These are phyloP conservation scores for Fusarium tanahbumbuense DNA, from an alignment of 2,329 filamentous ascomycete species.

Conservation along the genomic window DNA sequence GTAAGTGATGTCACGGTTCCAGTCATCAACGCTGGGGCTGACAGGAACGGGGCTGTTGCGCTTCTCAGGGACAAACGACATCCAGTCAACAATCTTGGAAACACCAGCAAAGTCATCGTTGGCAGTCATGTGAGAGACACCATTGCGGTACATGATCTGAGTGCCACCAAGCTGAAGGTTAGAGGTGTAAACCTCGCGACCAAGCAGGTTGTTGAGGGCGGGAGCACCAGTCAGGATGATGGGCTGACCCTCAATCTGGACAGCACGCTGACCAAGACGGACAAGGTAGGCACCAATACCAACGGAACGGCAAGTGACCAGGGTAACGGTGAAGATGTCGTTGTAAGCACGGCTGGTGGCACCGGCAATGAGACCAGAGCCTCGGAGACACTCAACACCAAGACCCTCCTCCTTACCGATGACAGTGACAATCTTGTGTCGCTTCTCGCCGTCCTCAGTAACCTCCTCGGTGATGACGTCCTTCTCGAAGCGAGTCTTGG, in stretches of 20 bases:
- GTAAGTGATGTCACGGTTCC: conserved; percentile 93
- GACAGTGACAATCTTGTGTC: conserved; percentile 94
- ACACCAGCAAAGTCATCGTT: conserved; percentile 98
- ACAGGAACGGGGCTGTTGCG: conserved; percentile 94
- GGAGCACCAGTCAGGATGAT: conserved; percentile 98
- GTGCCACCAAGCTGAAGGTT: conserved; percentile 99
- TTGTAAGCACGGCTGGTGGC: conserved; percentile 97
- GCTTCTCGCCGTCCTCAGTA: conserved; percentile 85
- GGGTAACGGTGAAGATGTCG: conserved; percentile 97
- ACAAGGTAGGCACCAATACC: conserved; percentile 99
- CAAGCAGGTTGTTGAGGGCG: conserved; percentile 97
- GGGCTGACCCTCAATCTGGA: conserved; percentile 98
- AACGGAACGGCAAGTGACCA: conserved; percentile 97
- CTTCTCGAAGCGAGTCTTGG: conserved; percentile 88
- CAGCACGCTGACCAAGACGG: conserved; percentile 96
- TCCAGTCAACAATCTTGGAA: conserved; percentile 97
- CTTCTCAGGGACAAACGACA: conserved; percentile 97
- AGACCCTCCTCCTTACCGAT: conserved; percentile 94
- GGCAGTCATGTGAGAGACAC: conserved; percentile 98
- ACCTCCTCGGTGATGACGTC: conserved; percentile 82
- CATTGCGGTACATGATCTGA: conserved; percentile 99
- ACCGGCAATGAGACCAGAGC: conserved; percentile 97
- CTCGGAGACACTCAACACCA: conserved; percentile 96
- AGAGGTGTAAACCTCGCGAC: conserved; percentile 98
- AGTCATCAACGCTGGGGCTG: conserved; percentile 83